A percentile compares a stretch with the other conserved stretches of the same genome.
Evolutionary conservation across 1,284 basidiomycete species (phyloP).

Genomic region (Papiliotrema flavescens): DNA sequence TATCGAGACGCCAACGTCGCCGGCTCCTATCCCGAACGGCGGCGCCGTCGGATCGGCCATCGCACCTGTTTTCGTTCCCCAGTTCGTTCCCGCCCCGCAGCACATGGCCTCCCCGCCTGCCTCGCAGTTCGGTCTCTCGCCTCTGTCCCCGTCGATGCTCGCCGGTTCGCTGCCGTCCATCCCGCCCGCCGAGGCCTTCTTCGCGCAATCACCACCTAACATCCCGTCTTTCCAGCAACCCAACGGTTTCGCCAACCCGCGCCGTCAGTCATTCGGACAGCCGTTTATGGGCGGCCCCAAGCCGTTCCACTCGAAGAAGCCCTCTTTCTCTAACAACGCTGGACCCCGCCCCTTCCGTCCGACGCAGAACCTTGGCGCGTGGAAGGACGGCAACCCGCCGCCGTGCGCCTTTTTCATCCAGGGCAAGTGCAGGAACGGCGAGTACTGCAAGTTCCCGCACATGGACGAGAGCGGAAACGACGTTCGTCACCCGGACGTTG

Average conservation of each 20-base stretch:
- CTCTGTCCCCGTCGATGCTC: conserved; percentile 38
- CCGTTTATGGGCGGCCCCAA: conserved; percentile 19
- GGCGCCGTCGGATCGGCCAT: too few relatives aligned
- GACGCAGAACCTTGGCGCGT: conserved; percentile 33
- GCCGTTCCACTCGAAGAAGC: conserved; percentile 41
- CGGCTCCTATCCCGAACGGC: too few relatives aligned
- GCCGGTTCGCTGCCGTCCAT: conserved; percentile 31
- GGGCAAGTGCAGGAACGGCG: conserved; percentile 48
- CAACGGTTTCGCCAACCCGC: conserved; percentile 4
- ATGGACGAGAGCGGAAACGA: conserved; percentile 45
- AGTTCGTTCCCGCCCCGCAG: conserved; percentile 7
- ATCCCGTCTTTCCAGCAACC: conserved; percentile 14
- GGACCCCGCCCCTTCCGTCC: conserved; percentile 32
- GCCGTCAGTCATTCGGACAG: conserved; percentile 29
- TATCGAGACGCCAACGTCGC: conserved; percentile 15
- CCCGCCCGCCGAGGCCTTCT: conserved; percentile 38
- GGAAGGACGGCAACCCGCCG: conserved; percentile 49
- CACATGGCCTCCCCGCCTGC: conserved; percentile 15
- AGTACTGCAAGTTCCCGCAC: conserved; percentile 50
- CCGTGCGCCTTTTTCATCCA: conserved; percentile 47
- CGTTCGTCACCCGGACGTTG: conserved; percentile 46
- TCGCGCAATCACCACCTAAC: conserved; percentile 37
- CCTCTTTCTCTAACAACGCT: conserved; percentile 36
- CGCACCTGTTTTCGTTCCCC: conserved; percentile 30
- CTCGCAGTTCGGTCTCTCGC: conserved; percentile 28